A percentile compares a stretch with the other conserved stretches of the same genome.
phyloP scores from a whole-genome alignment of 768 basidiomycete species.

The Tylopilus vinaceipallidus region DNA sequence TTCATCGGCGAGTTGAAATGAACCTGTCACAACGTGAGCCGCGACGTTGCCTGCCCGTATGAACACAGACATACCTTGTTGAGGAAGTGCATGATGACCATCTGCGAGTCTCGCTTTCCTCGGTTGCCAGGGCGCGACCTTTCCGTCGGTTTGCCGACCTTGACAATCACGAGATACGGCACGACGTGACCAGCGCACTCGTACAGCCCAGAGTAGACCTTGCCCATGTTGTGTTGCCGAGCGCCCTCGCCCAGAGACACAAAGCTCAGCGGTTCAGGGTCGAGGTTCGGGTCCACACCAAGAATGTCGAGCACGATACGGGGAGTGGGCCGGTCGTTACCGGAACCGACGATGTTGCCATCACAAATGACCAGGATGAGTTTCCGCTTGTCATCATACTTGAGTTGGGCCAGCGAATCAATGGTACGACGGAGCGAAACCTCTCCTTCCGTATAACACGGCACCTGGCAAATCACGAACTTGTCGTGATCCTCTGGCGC shows the following conservation, averaged over 20 bases:
- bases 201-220: conserved; percentile 94
- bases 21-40: conserved; percentile 56
- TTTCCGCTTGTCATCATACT: conserved; percentile 98
- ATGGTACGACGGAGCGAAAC: conserved; percentile 82
- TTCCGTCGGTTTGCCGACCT: conserved; percentile 95
- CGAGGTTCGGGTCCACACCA: conserved; percentile 87
- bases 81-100: conserved; percentile 94
- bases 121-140: conserved; percentile 92
- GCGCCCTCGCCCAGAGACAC: conserved; percentile 90
- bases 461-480: conserved; percentile 96
- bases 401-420: conserved; percentile 89
- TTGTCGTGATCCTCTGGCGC: conserved; percentile 96
- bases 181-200: conserved; percentile 95
- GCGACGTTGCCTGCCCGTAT: no score
- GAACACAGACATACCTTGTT: conserved; percentile 66
- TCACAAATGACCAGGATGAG: conserved; percentile 92
- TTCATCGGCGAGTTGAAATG: conserved; percentile 97
- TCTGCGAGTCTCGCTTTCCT: conserved; percentile 97
- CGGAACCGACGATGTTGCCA: conserved; percentile 96
- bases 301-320: conserved; percentile 96
- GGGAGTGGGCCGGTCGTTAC: conserved; percentile 95
- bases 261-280: conserved; percentile 95
- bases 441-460: conserved; percentile 98
- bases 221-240: conserved; percentile 97
- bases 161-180: conserved; percentile 89